These are phyloP conservation scores for Candida nemodendra DNA, from an alignment of 805 yeast genomes.

Conservation along the genomic window DNA sequence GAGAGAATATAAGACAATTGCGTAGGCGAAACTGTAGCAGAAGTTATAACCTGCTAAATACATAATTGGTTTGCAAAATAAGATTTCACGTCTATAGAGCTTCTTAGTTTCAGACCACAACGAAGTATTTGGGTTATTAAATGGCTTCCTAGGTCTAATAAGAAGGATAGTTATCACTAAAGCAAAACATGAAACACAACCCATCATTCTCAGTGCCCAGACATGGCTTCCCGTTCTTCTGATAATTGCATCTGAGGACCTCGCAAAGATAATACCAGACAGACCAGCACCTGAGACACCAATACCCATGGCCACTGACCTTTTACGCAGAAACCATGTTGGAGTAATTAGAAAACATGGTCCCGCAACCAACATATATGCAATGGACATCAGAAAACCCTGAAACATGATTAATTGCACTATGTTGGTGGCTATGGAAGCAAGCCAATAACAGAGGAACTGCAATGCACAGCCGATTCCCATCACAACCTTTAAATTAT, in stretches of 20 bases:
- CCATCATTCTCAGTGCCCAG: slow-evolving; percentile 48
- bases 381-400: slow-evolving; percentile 45
- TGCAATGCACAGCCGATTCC: slow-evolving; percentile 39
- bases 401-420: slow-evolving; percentile 50
- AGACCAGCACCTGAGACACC: slow-evolving; percentile 52
- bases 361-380: slow-evolving; percentile 40
- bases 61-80: slow-evolving; percentile 23
- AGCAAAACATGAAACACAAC: slow-evolving; percentile 30
- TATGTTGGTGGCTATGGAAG: slow-evolving; percentile 40
- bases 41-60: slow-evolving; percentile 25
- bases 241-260: slow-evolving; percentile 43
- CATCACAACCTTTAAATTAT: slow-evolving; percentile 51
- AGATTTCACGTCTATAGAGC: slow-evolving; percentile 16
- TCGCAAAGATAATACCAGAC: slow-evolving; percentile 49
- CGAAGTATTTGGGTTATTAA: slow-evolving; percentile 20
- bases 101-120: slow-evolving; percentile 19
- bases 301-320: slow-evolving; percentile 49
- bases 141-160: slow-evolving; percentile 22
- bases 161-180: slow-evolving; percentile 19
- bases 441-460: slow-evolving; percentile 42
- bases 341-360: slow-evolving; percentile 39
- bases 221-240: slow-evolving; percentile 39
- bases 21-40: slow-evolving; percentile 31
- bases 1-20: slow-evolving; percentile 43
- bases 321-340: slow-evolving; percentile 46